Evolutionary conservation across 805 yeast genomes (phyloP).

Genomic region (Saccharomycopsis oosterbeekiorum): DNA sequence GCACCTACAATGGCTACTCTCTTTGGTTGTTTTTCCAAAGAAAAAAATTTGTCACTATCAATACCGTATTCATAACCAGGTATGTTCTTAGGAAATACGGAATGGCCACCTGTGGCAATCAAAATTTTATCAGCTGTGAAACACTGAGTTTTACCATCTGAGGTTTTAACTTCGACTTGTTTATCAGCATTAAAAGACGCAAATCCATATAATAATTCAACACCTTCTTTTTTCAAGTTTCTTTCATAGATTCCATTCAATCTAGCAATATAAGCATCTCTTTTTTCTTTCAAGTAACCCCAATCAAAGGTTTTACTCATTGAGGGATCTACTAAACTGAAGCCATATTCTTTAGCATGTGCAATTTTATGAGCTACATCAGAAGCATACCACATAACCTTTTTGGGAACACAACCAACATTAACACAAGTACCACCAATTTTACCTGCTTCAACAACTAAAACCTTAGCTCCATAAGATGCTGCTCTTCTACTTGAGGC

Average conservation of each 20-base stretch:
- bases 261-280: slow-evolving; percentile 84
- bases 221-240: slow-evolving; percentile 81
- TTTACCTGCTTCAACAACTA: slow-evolving; percentile 68
- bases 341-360: slow-evolving; percentile 78
- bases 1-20: slow-evolving; percentile 94
- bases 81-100: slow-evolving; percentile 57
- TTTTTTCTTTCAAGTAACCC: slow-evolving; percentile 69
- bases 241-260: slow-evolving; percentile 90
- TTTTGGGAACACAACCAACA: slow-evolving; percentile 98
- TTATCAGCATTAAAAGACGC: slow-evolving; percentile 67
- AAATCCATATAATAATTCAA: slow-evolving; percentile 77
- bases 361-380: slow-evolving; percentile 70
- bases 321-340: slow-evolving; percentile 39
- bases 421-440: slow-evolving; percentile 99
- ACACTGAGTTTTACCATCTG: slow-evolving; percentile 46
- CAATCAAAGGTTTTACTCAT: slow-evolving; percentile 64
- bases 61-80: slow-evolving; percentile 80
- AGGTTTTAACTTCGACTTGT: slow-evolving; percentile 60
- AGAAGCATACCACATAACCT: slow-evolving; percentile 97
- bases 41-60: slow-evolving; percentile 86
- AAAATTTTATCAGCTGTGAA: slow-evolving; percentile 77
- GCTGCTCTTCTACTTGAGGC: slow-evolving; percentile 98
- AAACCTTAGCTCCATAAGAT: slow-evolving; percentile 78
- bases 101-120: slow-evolving; percentile 90
- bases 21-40: slow-evolving; percentile 73